Evolutionary conservation across 176 grass and related monocot genomes (phyloP), one percentile per base, ranked within the genome.

Genomic region (Coix lacrymajobi): DNA sequence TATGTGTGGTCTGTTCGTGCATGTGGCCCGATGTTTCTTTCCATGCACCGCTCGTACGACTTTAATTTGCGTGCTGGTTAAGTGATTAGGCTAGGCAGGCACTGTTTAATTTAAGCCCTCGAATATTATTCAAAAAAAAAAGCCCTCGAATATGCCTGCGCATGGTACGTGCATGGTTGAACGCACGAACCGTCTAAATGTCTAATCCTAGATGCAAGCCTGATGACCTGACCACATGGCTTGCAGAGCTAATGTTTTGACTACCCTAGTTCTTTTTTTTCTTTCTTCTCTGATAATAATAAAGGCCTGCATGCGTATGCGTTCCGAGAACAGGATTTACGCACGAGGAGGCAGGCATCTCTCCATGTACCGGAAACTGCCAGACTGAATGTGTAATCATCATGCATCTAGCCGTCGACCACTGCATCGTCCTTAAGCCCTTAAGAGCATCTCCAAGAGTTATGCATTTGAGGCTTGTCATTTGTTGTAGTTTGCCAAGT

Each of bases 401-500:
- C n/a, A 83, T 88, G n/a, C 81, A 81, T 69, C 48, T 15, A 62
- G 19, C 40, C 51, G 62, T 77, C 39, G 6, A 9, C 6, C 57
- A 20, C 31, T 63, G 41, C 60, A 6, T 62, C 76, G 9, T 62
- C 76, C 77, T 40, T 19, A 39, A n/a, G n/a, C n/a, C n/a, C n/a
- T n/a, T n/a, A n/a, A n/a, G n/a, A n/a, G n/a, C n/a, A n/a, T n/a
- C n/a, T n/a, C n/a, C n/a, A n/a, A n/a, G n/a, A n/a, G n/a, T n/a
- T n/a, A n/a, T n/a, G n/a, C n/a, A n/a, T n/a, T n/a, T n/a, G n/a
- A n/a, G n/a, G n/a, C n/a, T n/a, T n/a, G n/a, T n/a, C n/a, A n/a
- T n/a, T n/a, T n/a, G n/a, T n/a, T n/a, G n/a, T n/a, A n/a, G n/a
- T n/a, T n/a, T n/a, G n/a, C n/a, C n/a, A n/a, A n/a, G n/a, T n/a